Base-by-base conservation (phyloP, 768 basidiomycete genomes). In the Mycena rosella region DNA sequence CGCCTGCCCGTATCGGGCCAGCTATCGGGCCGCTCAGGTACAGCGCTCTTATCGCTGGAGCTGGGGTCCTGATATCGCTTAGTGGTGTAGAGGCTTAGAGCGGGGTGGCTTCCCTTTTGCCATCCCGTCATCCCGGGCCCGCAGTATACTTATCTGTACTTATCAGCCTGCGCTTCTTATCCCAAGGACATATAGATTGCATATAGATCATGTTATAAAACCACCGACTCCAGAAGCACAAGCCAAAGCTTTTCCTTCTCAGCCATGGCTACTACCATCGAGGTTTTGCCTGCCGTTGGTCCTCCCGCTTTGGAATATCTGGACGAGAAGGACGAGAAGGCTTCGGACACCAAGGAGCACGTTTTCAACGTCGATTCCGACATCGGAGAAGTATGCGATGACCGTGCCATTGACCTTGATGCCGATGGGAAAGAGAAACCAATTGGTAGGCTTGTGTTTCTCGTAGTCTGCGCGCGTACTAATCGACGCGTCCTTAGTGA, bases 311-410 rank as follows among this genome's bases (percentile, higher is more conserved):
- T 40, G 15, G 67, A 63, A 20, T 59, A 68, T 47, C 8, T 59
- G 30, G 67, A 68, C n/a, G 61, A 59, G 44, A 68, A 68, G 30
- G 67, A 68, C n/a, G 61, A 59, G 44, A 68, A 68, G 56, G 60
- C 60, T 27, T 62, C 54, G n/a, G 66, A 67, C 60, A 60, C 57
- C 27, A 60, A 67, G 45, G 55, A 62, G 18, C 52, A 54, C 13
- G 10, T 52, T 20, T 29, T 30, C 1, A 51, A 49, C 24, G 26
- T 7, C 7, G 58, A 36, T 48, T 40, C 53, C 53, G 67, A 69
- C 26, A 48, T 70, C 45, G 73, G 73, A 1, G 74, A 75, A 53
- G 74, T 75, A 15, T 75, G 64, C 60, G 74, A 75, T 22, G 72
- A 72, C 32, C 73, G 74, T 10, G 52, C 58, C 26, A 74, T 75